Evolutionary conservation across 1,284 basidiomycete species (phyloP).

Genomic region (Moniliella sp.): DNA sequence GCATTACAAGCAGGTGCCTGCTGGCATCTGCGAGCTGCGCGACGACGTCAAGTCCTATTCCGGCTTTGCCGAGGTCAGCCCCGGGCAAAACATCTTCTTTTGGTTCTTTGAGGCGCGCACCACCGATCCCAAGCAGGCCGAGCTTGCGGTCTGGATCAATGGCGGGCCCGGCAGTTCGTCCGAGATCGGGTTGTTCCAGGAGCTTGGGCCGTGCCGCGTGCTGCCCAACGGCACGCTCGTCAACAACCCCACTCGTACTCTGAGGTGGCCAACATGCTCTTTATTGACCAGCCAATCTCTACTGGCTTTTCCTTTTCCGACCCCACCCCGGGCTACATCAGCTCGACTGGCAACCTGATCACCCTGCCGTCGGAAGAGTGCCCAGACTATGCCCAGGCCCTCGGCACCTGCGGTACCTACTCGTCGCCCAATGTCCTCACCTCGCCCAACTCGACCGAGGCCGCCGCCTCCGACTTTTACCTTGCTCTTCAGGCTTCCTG

Average conservation of each 20-base stretch:
- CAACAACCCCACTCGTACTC: constrained; percentile 49
- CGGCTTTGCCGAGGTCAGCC: constrained; percentile 11
- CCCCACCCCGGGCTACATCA: constrained; percentile 9
- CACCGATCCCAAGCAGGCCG: constrained; percentile 7
- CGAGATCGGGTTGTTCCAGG: constrained; percentile 48
- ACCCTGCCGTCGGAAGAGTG: constrained; percentile 5
- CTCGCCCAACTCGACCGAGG: constrained; percentile 11
- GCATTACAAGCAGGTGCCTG: constrained; percentile 29
- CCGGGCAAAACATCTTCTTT: constrained; percentile 14
- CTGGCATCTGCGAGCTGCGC: constrained; percentile 52
- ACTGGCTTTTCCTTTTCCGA: constrained; percentile 15
- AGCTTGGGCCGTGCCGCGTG: constrained; percentile 47
- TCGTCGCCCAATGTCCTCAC: constrained; percentile 9
- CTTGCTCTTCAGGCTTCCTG: constrained; percentile 41
- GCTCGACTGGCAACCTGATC: constrained; percentile 4
- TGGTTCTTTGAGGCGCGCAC: constrained; percentile 18
- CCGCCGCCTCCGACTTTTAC: constrained; percentile 33
- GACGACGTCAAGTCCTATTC: constrained; percentile 48
- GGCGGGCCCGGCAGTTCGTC: constrained; percentile 43
- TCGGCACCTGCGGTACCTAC: constrained; percentile 12
- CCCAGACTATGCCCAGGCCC: constrained; percentile 7
- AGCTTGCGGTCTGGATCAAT: constrained; percentile 16
- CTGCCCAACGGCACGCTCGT: constrained; percentile 42
- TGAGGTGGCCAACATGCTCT: constrained; percentile 48
- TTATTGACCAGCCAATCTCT: constrained; percentile 46